Evolutionary conservation across 768 basidiomycete genomes (phyloP), one percentile per base, ranked within the genome.

Genomic region (Sistotremastrum niveocremeum): DNA sequence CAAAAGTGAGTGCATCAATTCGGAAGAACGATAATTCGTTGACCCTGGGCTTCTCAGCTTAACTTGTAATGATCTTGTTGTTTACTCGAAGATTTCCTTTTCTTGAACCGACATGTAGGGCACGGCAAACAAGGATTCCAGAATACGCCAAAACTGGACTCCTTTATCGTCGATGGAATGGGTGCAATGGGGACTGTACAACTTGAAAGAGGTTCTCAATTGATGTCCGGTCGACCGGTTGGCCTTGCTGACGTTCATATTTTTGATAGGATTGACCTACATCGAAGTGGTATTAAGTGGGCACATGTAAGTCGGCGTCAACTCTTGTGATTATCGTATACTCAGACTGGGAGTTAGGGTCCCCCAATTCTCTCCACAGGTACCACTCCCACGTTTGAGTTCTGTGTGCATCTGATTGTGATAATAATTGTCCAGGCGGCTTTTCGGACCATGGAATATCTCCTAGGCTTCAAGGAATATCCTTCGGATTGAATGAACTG

Each of bases 71-170:
- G 20, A 20, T 20, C 20, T 20, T 20, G 2, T 2, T 1, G 20
- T 2, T 20, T 20, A 20, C 2, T 2, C 2, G 20, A 20, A 1
- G 20, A 20, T 20, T 20, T 20, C 20, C 20, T 1, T 20, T 20
- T 20, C 2, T 20, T 20, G 20, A 20, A 20, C 20, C 44, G n/a
- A 9, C 1, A 11, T 44, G 59, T 65, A 74, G 74, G 76, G 82
- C 65, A 65, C 48, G 78, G 79, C 1, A 34, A 63, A 47, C 83
- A 85, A 63, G 83, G 83, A 0, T 85, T 85, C 73, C 81, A 79
- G 50, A 76, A 69, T 0, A 79, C 79, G 4, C 80, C 83, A 39
- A 56, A 60, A 8, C 62, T 72, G 32, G 81, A 84, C 51, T 79
- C 73, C 49, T 80, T 85, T 64, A 58, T 83, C 46, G 73, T 85